Conservation (phyloP, 1,284 basidiomycete genomes). For the Microbotryum intermedium region DNA sequence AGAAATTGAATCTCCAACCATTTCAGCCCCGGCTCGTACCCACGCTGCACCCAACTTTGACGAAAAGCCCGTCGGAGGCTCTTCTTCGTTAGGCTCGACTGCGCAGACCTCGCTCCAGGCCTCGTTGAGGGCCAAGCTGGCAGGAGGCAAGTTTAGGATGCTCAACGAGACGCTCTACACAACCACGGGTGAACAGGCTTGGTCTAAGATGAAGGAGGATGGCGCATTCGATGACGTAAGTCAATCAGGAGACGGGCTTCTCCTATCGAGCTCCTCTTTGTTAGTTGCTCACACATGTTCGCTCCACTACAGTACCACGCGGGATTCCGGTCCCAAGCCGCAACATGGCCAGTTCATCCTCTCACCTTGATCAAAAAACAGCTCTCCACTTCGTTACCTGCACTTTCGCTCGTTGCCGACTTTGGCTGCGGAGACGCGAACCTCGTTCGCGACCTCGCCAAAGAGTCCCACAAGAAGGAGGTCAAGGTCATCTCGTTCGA, state of each 20-base stretch:
- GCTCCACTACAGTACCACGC: constrained; percentile 61
- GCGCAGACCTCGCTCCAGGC: constrained; percentile 22
- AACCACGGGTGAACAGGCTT: constrained; percentile 57
- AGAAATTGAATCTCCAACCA: not conserved
- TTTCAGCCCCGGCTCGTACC: not conserved
- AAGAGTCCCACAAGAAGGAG: constrained; percentile 7
- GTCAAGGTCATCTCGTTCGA: constrained; percentile 32
- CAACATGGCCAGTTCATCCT: constrained; percentile 84
- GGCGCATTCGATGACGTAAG: constrained; percentile 65
- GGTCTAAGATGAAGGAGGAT: constrained; percentile 70
- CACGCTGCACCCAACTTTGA: constrained; percentile 2
- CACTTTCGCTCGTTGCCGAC: constrained; percentile 70
- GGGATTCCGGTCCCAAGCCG: constrained; percentile 76
- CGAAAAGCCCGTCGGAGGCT: not conserved
- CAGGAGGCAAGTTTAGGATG: constrained; percentile 34
- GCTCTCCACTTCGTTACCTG: constrained; percentile 51
- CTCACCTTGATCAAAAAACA: constrained; percentile 65
- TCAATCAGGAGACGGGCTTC: not conserved
- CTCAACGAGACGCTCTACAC: constrained; percentile 36
- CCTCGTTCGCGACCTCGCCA: constrained; percentile 59
- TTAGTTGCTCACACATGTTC: not conserved
- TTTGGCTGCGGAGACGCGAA: constrained; percentile 92
- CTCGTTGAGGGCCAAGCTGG: constrained; percentile 31
- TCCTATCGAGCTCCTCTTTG: no score
- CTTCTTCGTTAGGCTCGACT: not conserved